Evolutionary conservation across 148 eudicot genomes (phyloP), one percentile per base, ranked within the genome.

Genomic region (Rhododendron vialii): DNA sequence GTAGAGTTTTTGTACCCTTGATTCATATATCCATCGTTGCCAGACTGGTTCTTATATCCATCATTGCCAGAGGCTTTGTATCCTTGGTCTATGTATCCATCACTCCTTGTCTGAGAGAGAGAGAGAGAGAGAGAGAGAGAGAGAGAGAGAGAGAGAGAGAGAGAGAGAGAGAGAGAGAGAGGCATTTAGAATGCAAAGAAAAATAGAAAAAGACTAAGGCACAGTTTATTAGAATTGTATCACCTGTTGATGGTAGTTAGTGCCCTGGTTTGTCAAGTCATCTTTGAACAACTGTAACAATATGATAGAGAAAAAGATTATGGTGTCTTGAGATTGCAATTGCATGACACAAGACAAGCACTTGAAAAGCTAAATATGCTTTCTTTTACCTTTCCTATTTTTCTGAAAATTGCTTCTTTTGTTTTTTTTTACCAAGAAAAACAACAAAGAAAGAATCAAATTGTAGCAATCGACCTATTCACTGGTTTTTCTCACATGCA

Each of bases 91-190:
- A 53, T 15, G 51, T 87, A 53, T 78, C 89, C 95, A 51, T 94
- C 91, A 18, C 65, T 90, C 88, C 90, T 92, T 82, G 90, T 90
- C 95, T 93, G 89, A 71, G 88, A 76, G 50, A 82, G 26, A 57
- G 51, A 7, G 50, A 73, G 35, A n/a, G n/a, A n/a, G n/a, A n/a
- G n/a, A n/a, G 7, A 24, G 48, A 1, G 15, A 71, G 88, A 76
- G 50, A 57, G 24, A 57, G 53, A 10, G 53, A 74, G 7, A 24
- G 50, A 7, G 15, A 35, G 35, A 55, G 50, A 7, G 50, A 73
- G 7, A 24, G 50, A 2, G 17, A 71, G 88, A 76, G 50, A 59
- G n/a, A 59, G 55, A 11, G 55, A 74, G 8, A 24, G 50, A 2
- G 17, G 57, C 15, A 79, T 45, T 79, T 22, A 28, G 67, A 33